Percentiles rank a stretch among this genome's conserved stretches.
Conservation (phyloP, 495 filamentous ascomycete species). For the Penicillium nucicola region DNA sequence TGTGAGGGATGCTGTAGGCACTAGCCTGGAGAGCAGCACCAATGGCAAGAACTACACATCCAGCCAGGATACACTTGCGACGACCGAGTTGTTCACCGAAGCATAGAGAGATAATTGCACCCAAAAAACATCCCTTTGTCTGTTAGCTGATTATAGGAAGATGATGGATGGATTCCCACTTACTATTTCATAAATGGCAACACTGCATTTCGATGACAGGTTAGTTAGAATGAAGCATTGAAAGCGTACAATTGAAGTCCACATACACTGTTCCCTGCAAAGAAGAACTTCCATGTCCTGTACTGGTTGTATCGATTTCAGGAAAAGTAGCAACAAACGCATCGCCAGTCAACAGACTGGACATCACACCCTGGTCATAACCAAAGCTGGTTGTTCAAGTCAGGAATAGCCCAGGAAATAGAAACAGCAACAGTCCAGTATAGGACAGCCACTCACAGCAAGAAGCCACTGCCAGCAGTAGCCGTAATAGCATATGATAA, state of each 20-base stretch:
- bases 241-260: too few species aligned
- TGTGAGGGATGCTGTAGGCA: conserved; percentile 47
- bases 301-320: conserved; percentile 30
- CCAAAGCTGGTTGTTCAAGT: conserved; percentile 25
- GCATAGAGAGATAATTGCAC: conserved; percentile 47
- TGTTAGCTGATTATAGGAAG: conserved; percentile 18
- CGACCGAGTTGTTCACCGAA: conserved; percentile 53
- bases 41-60: conserved; percentile 50
- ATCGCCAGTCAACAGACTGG: conserved; percentile 31
- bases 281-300: conserved; percentile 30
- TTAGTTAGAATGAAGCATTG: not conserved
- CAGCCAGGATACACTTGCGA: conserved; percentile 51
- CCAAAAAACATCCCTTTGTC: conserved; percentile 52
- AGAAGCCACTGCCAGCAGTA: conserved; percentile 39
- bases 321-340: conserved; percentile 31
- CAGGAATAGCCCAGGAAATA: not conserved
- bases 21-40: conserved; percentile 55
- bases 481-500: conserved; percentile 35
- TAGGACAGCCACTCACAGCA: conserved; percentile 23
- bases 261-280: conserved; percentile 37
- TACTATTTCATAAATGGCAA: conserved; percentile 39
- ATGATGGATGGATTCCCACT: not conserved
- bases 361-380: conserved; percentile 46
- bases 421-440: not conserved
- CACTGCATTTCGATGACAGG: conserved; percentile 7